phyloP scores from a whole-genome alignment of 2,329 filamentous ascomycete genomes.

The Alternaria atra region DNA sequence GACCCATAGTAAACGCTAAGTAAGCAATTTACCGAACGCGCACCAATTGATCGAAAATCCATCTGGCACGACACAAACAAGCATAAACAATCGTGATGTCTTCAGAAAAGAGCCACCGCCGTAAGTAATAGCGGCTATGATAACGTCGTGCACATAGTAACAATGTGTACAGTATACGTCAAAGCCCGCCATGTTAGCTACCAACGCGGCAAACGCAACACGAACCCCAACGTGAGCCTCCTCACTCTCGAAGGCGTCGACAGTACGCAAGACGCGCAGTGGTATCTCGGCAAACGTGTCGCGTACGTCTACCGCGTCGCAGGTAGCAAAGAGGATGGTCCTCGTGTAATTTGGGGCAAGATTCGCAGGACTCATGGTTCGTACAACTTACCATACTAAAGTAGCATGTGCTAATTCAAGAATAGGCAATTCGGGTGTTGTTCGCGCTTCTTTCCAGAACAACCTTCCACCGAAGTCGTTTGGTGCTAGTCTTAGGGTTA shows the following conservation, averaged over 20 bases:
- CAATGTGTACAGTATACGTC: constrained; percentile 16
- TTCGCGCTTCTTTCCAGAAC: constrained; percentile 92
- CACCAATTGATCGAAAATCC: constrained; percentile 11
- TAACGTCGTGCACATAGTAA: neutral
- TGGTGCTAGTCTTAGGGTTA: constrained; percentile 80
- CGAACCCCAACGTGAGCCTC: constrained; percentile 72
- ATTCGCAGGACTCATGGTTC: constrained; percentile 83
- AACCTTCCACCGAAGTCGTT: constrained; percentile 88
- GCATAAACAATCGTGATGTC: constrained; percentile 13
- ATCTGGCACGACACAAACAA: constrained; percentile 4
- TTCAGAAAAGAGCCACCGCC: constrained; percentile 21
- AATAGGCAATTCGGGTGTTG: constrained; percentile 91
- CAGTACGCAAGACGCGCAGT: constrained; percentile 85
- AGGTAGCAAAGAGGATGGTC: constrained; percentile 71
- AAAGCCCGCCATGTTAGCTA: constrained; percentile 98
- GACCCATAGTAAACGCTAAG: constrained; percentile 6
- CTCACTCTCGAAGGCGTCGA: constrained; percentile 98
- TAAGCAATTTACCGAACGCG: constrained; percentile 18
- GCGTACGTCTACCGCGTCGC: constrained; percentile 95
- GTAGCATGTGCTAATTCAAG: constrained; percentile 40
- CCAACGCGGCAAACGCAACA: constrained; percentile 77
- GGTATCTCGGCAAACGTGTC: constrained; percentile 98
- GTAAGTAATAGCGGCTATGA: constrained; percentile 10
- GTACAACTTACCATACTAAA: constrained; percentile 54
- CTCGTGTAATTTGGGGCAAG: constrained; percentile 96